phyloP scores from a whole-genome alignment of 1,284 basidiomycete genomes.

The Inonotus obliquus region DNA sequence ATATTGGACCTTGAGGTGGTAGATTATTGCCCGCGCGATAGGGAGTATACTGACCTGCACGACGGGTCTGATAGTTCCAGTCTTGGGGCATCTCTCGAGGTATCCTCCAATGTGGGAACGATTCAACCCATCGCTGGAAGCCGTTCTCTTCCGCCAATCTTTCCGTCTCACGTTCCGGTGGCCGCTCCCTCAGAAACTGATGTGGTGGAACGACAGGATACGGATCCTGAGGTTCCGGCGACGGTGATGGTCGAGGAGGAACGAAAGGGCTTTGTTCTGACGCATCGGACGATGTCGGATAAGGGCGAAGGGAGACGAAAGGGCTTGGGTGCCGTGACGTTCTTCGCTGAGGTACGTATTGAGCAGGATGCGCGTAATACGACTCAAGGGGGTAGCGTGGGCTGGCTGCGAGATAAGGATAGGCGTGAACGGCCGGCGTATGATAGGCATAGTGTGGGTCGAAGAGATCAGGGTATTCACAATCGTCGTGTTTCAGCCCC shows the following conservation, averaged over 20 bases:
- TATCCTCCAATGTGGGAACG: conserved; percentile 3
- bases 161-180: no score
- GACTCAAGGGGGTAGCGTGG: not conserved
- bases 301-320: no score
- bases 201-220: not conserved
- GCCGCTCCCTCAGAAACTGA: not conserved
- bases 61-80: not conserved
- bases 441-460: not conserved
- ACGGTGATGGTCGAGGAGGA: not conserved
- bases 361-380: not conserved
- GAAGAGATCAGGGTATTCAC: not conserved
- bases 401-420: not conserved
- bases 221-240: not conserved
- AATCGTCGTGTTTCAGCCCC: not conserved
- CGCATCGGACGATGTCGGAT: no score
- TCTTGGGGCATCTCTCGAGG: conserved; percentile 3
- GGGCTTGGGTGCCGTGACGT: no score
- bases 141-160: not conserved
- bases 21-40: not conserved
- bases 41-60: not conserved
- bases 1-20: not conserved
- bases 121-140: conserved; percentile 11
- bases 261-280: not conserved
- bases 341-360: no score
- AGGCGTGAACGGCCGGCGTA: not conserved